Evolutionary conservation across 2,329 filamentous ascomycete genomes (phyloP), one percentile per base, ranked within the genome.

Genomic region (Diaporthe sp.): DNA sequence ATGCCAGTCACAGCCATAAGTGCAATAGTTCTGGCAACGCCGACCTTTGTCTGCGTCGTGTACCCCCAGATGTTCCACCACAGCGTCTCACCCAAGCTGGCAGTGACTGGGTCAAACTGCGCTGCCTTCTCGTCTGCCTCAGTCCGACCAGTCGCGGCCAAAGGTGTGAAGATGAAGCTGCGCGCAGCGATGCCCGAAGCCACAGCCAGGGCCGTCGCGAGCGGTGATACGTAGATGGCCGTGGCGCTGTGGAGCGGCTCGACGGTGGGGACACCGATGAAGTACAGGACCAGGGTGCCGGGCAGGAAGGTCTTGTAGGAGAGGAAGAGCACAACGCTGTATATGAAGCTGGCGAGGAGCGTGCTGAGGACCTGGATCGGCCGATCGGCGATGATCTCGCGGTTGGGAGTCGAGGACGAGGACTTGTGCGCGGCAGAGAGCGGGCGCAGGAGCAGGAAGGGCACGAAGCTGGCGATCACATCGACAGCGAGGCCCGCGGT

Each of bases 151-250:
- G 89, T 87, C 19, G 86, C 88, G 25, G 90, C 89, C 30, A 91
- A 89, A 2, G 93, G 92, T 52, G 91, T 90, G 82, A 98, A 97
- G 78, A 98, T 90, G 82, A 97, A 96, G 60, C 90, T 89, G 76
- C 91, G 91, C 6, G 93, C 92, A 0, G 94, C 93, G 76, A 91
- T 86, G 3, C 95, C 96, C 25, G 94, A 87, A 3, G 87, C 79
- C 4, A 89, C 77, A 9, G 87, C 87, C 57, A 88, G 72, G 4
- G 77, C 42, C 55, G 77, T 77, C 4, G 78, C 88, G 1, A 92
- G 91, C 4, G 95, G 83, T 64, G 94, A 87, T 12, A 89, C 87
- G 54, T 89, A 82, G 50, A 91, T 90, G 1, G 89, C 30, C 52
- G 68, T 89, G 15, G 92, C 89, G 30, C 89, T 85, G 81, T 96